Base-by-base conservation (phyloP, 495 filamentous ascomycete genomes). In the Lineolata rhizophorae region DNA sequence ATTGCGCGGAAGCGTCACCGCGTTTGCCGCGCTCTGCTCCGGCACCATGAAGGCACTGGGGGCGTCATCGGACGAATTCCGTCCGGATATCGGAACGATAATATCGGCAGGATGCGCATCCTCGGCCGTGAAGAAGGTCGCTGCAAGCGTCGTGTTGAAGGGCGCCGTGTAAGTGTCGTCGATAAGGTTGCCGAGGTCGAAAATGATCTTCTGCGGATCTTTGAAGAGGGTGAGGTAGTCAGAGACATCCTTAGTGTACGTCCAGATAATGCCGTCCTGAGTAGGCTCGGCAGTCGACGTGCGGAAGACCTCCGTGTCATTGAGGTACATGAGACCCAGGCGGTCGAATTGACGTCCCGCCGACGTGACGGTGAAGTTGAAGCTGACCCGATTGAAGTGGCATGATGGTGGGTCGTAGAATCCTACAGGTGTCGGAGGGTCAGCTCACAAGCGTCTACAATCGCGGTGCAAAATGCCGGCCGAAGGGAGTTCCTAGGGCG, bases 221-320 rank as follows among this genome's bases (percentile, higher is more conserved):
- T 61, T 60, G 63, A 77, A 76, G 12, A 92, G 55, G 3, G 62
- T 51, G 11, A 75, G 56, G 50, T 70, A 85, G 35, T 71, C 58
- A 0, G 76, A 74, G 67, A 84, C 72, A 40, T 92, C 82, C 49
- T 92, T 92, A 35, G 72, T 56, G 36, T 87, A 85, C 2, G 72
- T 75, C 72, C 61, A 72, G 4, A 59, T 41, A 31, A 90, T 85
- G 1, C 82, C 81, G 27, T 61, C 58, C 2, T 42, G 30, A 0
- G 67, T 78, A 2, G 83, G 83, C 52, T 92, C 76, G 0, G 81
- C 80, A 3, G 83, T 93, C 9, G 78, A 85, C 2, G 83, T 90
- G 16, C 83, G 60, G 57, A 74, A 87, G 2, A 93, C 61, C 47
- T 91, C 83, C 13, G 65, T 66, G 48, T 85, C 76, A 11, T 71